Percentiles rank a stretch among this genome's conserved stretches.
These are phyloP conservation scores for Leishmania aethiopica DNA, from an alignment of 208 protist species.

Conservation along the genomic window DNA sequence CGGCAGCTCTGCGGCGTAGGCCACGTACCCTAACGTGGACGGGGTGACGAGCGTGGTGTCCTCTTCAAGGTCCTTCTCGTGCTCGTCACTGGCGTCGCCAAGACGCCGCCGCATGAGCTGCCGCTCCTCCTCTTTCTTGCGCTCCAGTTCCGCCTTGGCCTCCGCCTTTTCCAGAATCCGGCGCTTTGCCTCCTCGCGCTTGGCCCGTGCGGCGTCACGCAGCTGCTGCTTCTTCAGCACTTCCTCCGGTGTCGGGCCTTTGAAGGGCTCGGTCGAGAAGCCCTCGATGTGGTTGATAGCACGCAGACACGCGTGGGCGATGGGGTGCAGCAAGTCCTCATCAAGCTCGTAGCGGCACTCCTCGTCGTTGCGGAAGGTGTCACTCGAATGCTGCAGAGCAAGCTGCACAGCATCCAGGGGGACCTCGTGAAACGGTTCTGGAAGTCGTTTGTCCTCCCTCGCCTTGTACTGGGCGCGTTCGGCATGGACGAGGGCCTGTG, in stretches of 20 bases:
- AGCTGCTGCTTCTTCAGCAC: slow-evolving; percentile 54
- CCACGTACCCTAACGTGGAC: slow-evolving; percentile 48
- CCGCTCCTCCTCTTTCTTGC: slow-evolving; percentile 68
- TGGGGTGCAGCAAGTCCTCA: slow-evolving; percentile 86
- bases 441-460: slow-evolving; percentile 48
- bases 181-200: slow-evolving; percentile 67
- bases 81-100: slow-evolving; percentile 33
- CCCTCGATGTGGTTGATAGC: slow-evolving; percentile 86
- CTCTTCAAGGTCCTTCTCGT: slow-evolving; percentile 41
- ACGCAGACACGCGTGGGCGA: slow-evolving; percentile 77
- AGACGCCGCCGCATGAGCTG: slow-evolving; percentile 55
- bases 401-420: slow-evolving; percentile 40
- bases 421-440: slow-evolving; percentile 70
- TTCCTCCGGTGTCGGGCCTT: slow-evolving; percentile 52
- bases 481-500: slow-evolving; percentile 60
- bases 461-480: slow-evolving; percentile 54
- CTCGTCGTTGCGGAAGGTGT: slow-evolving; percentile 77
- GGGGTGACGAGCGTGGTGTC: slow-evolving; percentile 56
- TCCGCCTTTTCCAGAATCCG: slow-evolving; percentile 46
- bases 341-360: slow-evolving; percentile 82
- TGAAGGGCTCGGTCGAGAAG: slow-evolving; percentile 67
- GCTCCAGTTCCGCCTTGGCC: slow-evolving; percentile 52
- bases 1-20: slow-evolving; percentile 45
- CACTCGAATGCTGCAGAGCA: slow-evolving; percentile 38
- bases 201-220: slow-evolving; percentile 53